These are phyloP conservation scores for Murraya koenigii DNA, from an alignment of 345 rosid genomes.

Conservation along the genomic window DNA sequence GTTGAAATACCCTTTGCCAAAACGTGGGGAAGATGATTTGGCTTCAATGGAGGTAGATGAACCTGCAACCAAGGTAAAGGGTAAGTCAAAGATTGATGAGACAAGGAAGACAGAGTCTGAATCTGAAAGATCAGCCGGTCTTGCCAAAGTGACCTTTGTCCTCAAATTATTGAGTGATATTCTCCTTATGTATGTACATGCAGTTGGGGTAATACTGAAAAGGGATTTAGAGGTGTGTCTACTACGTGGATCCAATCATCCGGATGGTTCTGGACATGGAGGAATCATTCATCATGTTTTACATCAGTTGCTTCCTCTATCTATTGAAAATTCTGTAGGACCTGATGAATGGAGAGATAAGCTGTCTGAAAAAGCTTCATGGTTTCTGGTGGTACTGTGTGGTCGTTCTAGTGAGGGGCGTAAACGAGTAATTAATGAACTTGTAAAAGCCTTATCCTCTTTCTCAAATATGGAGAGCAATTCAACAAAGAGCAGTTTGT, in stretches of 20 bases:
- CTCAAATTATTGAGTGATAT: constrained; percentile 89
- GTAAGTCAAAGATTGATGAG: constrained; percentile 83
- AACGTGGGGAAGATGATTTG: constrained; percentile 56
- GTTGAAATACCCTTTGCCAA: constrained; percentile 56
- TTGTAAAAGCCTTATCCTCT: constrained; percentile 70
- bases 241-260: constrained; percentile 59
- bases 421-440: constrained; percentile 78
- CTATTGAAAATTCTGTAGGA: constrained; percentile 65
- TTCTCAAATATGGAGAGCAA: constrained; percentile 65
- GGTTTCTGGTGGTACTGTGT: constrained; percentile 87
- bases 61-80: constrained; percentile 75
- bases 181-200: constrained; percentile 83
- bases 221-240: constrained; percentile 82
- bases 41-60: constrained; percentile 82
- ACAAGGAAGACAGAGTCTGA: constrained; percentile 53
- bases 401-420: constrained; percentile 94
- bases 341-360: constrained; percentile 90
- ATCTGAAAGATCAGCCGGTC: constrained; percentile 76
- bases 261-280: constrained; percentile 48
- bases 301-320: constrained; percentile 71
- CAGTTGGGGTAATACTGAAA: constrained; percentile 75
- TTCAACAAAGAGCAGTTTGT: constrained; percentile 47
- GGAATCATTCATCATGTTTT: constrained; percentile 83
- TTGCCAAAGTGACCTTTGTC: constrained; percentile 88
- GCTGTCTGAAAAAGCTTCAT: constrained; percentile 86